Evolutionary conservation across 306 rosid genomes (phyloP).

Genomic region (Mimosa pudica): DNA sequence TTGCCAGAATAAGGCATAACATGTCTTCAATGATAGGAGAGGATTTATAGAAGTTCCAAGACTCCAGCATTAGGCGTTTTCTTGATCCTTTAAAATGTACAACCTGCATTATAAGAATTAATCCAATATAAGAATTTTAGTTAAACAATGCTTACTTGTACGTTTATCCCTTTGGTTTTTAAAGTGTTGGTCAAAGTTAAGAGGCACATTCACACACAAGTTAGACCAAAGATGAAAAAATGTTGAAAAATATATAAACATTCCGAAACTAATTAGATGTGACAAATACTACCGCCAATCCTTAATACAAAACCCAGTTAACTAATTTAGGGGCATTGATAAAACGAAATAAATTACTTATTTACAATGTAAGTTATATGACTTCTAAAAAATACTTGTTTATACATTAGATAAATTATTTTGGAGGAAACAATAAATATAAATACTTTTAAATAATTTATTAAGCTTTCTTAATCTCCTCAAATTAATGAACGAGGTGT

Average conservation of each 20-base stretch:
- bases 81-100: slow-evolving; percentile 98
- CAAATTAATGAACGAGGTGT: no score
- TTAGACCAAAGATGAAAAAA: background rate
- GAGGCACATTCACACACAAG: background rate
- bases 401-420: no score
- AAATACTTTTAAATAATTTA: no score
- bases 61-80: slow-evolving; percentile 92
- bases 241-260: background rate
- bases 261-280: background rate
- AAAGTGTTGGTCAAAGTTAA: background rate
- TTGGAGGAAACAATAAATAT: no score
- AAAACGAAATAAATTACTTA: no score
- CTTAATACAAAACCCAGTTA: no score
- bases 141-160: background rate
- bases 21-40: slow-evolving; percentile 57
- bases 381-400: no score
- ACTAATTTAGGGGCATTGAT: no score
- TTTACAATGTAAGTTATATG: no score
- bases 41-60: slow-evolving; percentile 82
- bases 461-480: no score
- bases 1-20: slow-evolving; percentile 81
- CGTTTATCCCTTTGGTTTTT: background rate
- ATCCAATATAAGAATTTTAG: background rate
- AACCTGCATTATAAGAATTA: slow-evolving; percentile 52
- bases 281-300: background rate